Conservation (phyloP, 140 eudicot genomes). For the Artemisia princeps region DNA sequence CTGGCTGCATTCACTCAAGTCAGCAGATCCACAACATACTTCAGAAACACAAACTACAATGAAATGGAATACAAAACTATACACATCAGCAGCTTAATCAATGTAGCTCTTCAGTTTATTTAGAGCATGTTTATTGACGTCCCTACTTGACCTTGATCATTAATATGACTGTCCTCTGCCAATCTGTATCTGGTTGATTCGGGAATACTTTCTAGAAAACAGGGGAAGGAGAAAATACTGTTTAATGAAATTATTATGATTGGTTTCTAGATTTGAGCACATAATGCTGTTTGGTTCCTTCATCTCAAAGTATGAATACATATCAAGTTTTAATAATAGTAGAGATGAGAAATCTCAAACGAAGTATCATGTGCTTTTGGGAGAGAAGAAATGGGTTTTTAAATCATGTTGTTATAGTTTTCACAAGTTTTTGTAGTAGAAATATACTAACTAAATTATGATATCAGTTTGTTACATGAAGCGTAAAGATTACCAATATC, state of each 20-base stretch:
- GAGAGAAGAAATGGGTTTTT: too few species aligned
- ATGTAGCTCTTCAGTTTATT: conserved; percentile 72
- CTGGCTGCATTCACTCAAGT: conserved; percentile 47
- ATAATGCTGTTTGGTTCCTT: too few species aligned
- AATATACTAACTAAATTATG: not conserved
- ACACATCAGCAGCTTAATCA: conserved; percentile 69
- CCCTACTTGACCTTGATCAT: conserved; percentile 79
- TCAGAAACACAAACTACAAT: conserved; percentile 5
- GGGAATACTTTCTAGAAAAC: conserved; percentile 62
- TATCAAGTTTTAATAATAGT: too few species aligned
- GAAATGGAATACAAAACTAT: not conserved
- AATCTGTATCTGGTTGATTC: conserved; percentile 68
- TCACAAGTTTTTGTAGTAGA: too few species aligned
- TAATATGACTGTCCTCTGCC: conserved; percentile 65
- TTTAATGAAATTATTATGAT: too few species aligned
- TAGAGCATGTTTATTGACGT: conserved; percentile 62
- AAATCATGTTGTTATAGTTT: too few species aligned
- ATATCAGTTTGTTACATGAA: not conserved
- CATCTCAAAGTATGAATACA: too few species aligned
- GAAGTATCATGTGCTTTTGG: too few species aligned
- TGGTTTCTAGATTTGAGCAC: too few species aligned
- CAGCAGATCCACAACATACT: conserved; percentile 42
- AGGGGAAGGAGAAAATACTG: conserved; percentile 22
- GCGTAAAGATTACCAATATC: conserved; percentile 40
- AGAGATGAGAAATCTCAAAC: too few species aligned